Conservation (phyloP, 176 grass and related monocot species). For the Chloris gayana region DNA sequence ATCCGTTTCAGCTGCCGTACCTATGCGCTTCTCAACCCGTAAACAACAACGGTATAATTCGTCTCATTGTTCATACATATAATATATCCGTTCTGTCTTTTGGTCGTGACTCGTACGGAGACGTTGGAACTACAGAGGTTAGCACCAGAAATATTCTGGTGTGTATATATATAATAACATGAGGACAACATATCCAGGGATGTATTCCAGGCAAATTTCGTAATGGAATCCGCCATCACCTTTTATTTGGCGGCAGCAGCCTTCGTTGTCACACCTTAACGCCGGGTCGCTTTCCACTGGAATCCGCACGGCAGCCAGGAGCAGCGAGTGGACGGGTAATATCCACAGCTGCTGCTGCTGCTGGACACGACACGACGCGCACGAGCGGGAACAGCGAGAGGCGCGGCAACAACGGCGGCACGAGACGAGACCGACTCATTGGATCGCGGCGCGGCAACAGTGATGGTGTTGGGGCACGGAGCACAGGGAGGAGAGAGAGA, state of each 20-base stretch:
- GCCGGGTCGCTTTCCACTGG: slow-evolving; percentile 8
- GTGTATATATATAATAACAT: too few species aligned
- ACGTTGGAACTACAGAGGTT: background rate
- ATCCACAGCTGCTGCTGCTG: background rate
- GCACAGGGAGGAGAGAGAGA: background rate
- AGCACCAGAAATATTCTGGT: too few species aligned
- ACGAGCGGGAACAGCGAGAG: background rate
- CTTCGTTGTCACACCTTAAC: background rate
- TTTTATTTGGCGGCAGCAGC: background rate
- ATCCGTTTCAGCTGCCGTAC: background rate
- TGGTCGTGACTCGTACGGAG: background rate
- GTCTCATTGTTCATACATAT: background rate
- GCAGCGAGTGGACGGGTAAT: background rate
- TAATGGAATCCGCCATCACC: background rate
- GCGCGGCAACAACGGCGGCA: background rate
- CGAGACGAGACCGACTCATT: slow-evolving; percentile 23
- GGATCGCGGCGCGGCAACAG: slow-evolving; percentile 1
- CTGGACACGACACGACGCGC: background rate
- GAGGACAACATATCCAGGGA: background rate
- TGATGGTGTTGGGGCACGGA: slow-evolving; percentile 18
- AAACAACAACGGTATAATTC: background rate
- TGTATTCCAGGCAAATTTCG: background rate
- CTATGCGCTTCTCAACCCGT: too few species aligned
- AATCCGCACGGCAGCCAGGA: background rate
- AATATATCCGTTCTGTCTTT: background rate